Conservation (phyloP, 1,139 yeast species). For the Lodderomyces parapsilosis region DNA sequence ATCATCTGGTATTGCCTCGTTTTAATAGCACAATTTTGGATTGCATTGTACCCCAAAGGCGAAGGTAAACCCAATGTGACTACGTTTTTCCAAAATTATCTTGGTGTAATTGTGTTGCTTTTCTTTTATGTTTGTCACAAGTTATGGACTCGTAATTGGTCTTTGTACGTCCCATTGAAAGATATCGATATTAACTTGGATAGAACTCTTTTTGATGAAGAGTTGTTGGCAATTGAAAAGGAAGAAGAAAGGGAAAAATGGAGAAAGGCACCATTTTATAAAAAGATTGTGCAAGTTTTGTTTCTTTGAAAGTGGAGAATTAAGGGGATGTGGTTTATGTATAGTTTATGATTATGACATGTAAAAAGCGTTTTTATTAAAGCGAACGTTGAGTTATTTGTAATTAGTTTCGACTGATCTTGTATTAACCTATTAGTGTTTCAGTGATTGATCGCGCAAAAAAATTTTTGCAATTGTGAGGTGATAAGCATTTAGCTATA, state of each 20-base stretch:
- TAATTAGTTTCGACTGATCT: too few species aligned
- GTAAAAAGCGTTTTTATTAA: not conserved
- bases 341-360: not conserved
- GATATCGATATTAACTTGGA: slow-evolving; percentile 37
- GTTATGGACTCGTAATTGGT: slow-evolving; percentile 34
- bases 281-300: slow-evolving; percentile 22
- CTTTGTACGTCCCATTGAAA: slow-evolving; percentile 25
- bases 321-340: not conserved
- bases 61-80: slow-evolving; percentile 27
- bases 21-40: slow-evolving; percentile 44
- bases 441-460: not conserved
- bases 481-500: too few species aligned
- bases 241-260: slow-evolving; percentile 32
- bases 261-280: slow-evolving; percentile 24
- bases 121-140: slow-evolving; percentile 37
- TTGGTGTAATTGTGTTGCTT: slow-evolving; percentile 36
- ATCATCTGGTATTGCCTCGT: slow-evolving; percentile 34
- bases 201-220: slow-evolving; percentile 39
- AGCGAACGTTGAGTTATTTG: not conserved
- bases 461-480: not conserved
- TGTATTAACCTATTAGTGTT: too few species aligned
- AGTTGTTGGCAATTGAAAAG: slow-evolving; percentile 35
- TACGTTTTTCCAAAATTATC: slow-evolving; percentile 37
- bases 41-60: slow-evolving; percentile 39
- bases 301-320: slow-evolving; percentile 16